Base-by-base conservation (phyloP, 106 monocot species). In the Dendrobium officinale region DNA sequence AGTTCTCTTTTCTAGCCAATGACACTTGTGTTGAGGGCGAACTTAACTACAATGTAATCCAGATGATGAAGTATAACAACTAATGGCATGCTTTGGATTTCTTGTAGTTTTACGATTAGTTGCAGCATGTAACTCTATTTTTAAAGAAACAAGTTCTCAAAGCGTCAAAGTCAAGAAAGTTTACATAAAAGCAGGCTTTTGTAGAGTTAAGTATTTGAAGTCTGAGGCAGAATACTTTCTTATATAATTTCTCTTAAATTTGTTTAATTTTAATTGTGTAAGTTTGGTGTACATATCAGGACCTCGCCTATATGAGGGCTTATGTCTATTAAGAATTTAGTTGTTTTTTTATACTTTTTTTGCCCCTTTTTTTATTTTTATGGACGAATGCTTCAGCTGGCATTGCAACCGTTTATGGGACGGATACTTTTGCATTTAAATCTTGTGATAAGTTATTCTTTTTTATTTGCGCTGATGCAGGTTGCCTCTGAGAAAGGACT, bases 401-500 rank as follows among this genome's bases (percentile, higher is more conserved):
- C 13, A 70, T 13, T 33, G 8, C 31, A 31, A 70, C 15, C 37
- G 6, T 70, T 37, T 37, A 29, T 37, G 33, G 11, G 27, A 4
- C 1, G 20, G 61, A n/a, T 22, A 64, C 64, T 6, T 70, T 29
- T 22, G 19, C 70, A 70, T 58, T 40, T 40, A 9, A 19, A 78
- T 17, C 56, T 77, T 41, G 27, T 9, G 24, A 77, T 54, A 29
- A 77, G 27, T 77, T 77, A 0, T 48, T 7, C 5, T 40, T 37
- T 80, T 13, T 19, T 5, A 56, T 75, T 55, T 87, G 51, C 24
- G 51, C 31, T 83, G 77, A 44, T 80, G 75, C 76, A 99, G 98
- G 95, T 95, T 81, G 98, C 98, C 31, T 83, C 92, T 61, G 98
- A 94, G 82, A 95, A 93, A 82, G 98, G 98, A 56, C 56, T 95